A percentile compares a stretch with the other conserved stretches of the same genome.
Conservation (phyloP, 140 eudicot species). For the Ambrosia hybrid region DNA sequence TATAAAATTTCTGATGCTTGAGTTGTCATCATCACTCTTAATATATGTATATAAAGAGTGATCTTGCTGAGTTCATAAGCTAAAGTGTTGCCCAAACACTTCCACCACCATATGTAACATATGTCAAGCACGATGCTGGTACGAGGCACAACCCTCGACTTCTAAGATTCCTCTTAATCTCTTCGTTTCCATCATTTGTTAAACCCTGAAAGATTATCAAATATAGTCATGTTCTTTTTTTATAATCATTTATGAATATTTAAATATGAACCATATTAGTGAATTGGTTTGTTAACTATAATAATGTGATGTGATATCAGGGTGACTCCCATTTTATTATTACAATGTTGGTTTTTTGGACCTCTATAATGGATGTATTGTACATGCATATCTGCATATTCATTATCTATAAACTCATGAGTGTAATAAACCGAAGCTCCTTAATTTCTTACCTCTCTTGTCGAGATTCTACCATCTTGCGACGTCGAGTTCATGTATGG, state of each 20-base stretch:
- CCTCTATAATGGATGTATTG: neutral
- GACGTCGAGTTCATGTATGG: slow-evolving; percentile 13
- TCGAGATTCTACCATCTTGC: neutral
- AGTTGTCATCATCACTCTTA: slow-evolving; percentile 18
- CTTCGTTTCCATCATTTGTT: slow-evolving; percentile 38
- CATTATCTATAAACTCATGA: neutral
- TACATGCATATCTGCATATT: neutral
- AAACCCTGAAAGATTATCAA: slow-evolving; percentile 32
- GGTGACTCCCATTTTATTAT: neutral
- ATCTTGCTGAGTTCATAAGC: slow-evolving; percentile 26
- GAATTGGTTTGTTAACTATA: neutral
- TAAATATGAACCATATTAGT: neutral
- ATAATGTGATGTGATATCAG: neutral
- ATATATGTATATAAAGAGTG: neutral
- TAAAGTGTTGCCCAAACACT: slow-evolving; percentile 59
- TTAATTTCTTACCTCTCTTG: slow-evolving; percentile 8
- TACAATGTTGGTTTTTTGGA: no score
- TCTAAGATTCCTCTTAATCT: slow-evolving; percentile 44
- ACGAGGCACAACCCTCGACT: slow-evolving; percentile 83
- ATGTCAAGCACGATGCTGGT: slow-evolving; percentile 69
- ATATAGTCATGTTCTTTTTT: slow-evolving; percentile 1
- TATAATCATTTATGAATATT: neutral
- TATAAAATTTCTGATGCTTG: slow-evolving; percentile 10
- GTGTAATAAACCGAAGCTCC: neutral
- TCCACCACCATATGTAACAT: slow-evolving; percentile 66